Conservation (phyloP, 1,139 yeast species). For the Yamadazyma atlantica region DNA sequence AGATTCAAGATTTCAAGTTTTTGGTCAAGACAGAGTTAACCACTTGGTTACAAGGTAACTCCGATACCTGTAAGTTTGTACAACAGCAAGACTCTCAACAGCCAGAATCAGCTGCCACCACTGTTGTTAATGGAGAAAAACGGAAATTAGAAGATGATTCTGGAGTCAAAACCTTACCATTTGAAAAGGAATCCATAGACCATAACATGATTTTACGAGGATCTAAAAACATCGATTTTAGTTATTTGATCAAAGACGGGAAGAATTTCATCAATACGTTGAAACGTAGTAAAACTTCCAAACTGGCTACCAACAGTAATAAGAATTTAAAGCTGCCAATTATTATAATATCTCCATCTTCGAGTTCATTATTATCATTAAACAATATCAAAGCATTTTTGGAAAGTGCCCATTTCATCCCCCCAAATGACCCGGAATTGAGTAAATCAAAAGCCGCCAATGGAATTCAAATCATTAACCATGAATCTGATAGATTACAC, state of each 20-base stretch:
- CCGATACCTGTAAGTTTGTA: conserved; percentile 55
- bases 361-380: conserved; percentile 83
- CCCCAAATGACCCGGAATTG: conserved; percentile 43
- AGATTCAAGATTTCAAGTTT: conserved; percentile 74
- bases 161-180: conserved; percentile 40
- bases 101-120: conserved; percentile 7
- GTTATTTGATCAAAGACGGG: conserved; percentile 73
- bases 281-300: conserved; percentile 38
- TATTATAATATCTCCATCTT: conserved; percentile 88
- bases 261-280: conserved; percentile 57
- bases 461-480: conserved; percentile 53
- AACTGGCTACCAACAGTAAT: conserved; percentile 15
- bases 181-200: conserved; percentile 70
- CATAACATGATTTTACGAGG: conserved; percentile 85
- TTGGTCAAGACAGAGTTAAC: conserved; percentile 82
- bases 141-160: conserved; percentile 42
- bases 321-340: conserved; percentile 72
- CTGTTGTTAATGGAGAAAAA: conserved; percentile 15
- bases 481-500: conserved; percentile 56
- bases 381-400: conserved; percentile 79
- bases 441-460: conserved; percentile 33
- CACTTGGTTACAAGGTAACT: conserved; percentile 75
- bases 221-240: conserved; percentile 68
- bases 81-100: conserved; percentile 20
- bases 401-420: conserved; percentile 71